Conservation (phyloP, 2,329 filamentous ascomycete species). For the Cadophora sp. region DNA sequence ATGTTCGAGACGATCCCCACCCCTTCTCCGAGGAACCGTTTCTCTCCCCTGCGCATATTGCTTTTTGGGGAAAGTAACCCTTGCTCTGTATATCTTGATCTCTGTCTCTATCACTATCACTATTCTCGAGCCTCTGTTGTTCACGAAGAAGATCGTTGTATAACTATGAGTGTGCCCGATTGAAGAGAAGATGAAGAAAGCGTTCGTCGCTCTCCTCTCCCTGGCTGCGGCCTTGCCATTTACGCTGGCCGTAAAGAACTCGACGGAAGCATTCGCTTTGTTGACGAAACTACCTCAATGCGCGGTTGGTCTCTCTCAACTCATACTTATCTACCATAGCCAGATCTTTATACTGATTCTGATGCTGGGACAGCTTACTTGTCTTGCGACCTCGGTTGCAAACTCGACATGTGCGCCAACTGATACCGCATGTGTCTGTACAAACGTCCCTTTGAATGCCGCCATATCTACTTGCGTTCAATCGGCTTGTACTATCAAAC, state of each 20-base stretch:
- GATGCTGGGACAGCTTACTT: slow-evolving; percentile 2
- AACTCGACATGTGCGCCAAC: slow-evolving; percentile 11
- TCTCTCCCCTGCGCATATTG: background rate
- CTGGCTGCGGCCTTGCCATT: background rate
- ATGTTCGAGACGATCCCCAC: slow-evolving; percentile 14
- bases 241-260: slow-evolving; percentile 11
- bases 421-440: slow-evolving; percentile 13
- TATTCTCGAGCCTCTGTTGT: background rate
- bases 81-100: too few relatives aligned
- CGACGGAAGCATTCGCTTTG: slow-evolving; percentile 8
- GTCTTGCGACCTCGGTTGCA: slow-evolving; percentile 9
- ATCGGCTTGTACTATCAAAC: slow-evolving; percentile 4
- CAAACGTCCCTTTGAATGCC: slow-evolving; percentile 4
- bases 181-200: slow-evolving; percentile 5
- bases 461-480: background rate
- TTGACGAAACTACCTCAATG: slow-evolving; percentile 9
- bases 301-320: background rate
- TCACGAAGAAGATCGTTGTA: background rate
- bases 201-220: background rate
- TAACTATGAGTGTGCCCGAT: slow-evolving; percentile 5
- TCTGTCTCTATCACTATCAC: too few relatives aligned
- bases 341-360: background rate
- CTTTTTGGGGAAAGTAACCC: background rate
- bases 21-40: background rate
- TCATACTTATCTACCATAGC: background rate